Conservation (phyloP, 1,139 yeast species). For the Debaryomyces udenii region DNA sequence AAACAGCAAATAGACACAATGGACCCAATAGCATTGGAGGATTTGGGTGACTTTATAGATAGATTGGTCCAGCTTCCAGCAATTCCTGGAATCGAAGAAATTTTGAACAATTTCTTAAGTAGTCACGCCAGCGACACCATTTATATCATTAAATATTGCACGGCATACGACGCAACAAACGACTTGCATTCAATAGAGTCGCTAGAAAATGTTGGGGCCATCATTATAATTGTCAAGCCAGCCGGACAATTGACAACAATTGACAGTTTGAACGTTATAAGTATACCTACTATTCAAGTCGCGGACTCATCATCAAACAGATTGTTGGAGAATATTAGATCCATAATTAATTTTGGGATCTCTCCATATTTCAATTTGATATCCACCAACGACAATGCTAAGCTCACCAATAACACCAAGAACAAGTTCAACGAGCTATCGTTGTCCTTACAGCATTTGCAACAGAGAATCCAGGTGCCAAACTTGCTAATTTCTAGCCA, state of each 20-base stretch:
- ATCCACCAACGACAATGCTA: conserved; percentile 19
- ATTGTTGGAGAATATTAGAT: conserved; percentile 59
- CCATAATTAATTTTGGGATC: conserved; percentile 53
- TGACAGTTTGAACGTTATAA: conserved; percentile 43
- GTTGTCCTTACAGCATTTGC: conserved; percentile 66
- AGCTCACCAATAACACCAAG: conserved; percentile 47
- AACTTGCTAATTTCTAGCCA: conserved; percentile 59
- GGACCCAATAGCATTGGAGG: conserved; percentile 2
- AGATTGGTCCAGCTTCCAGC: conserved; percentile 2
- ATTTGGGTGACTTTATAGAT: background rate
- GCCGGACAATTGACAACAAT: conserved; percentile 33
- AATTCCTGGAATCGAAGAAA: background rate
- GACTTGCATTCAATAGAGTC: conserved; percentile 14
- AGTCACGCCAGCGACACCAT: conserved; percentile 21
- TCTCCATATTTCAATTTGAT: conserved; percentile 43
- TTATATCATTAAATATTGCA: conserved; percentile 15
- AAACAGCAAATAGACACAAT: background rate
- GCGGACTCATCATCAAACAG: conserved; percentile 18
- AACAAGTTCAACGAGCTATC: conserved; percentile 73
- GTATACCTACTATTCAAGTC: conserved; percentile 31
- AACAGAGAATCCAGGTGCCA: conserved; percentile 71
- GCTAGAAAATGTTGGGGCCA: conserved; percentile 13
- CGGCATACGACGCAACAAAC: conserved; percentile 11
- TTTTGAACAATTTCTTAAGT: conserved; percentile 5
- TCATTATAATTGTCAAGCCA: conserved; percentile 48